Percentiles rank a stretch among this genome's conserved stretches.
Evolutionary conservation across 1,139 yeast genomes (phyloP).

Genomic region (Lodderomyces pseudojiufengensis): DNA sequence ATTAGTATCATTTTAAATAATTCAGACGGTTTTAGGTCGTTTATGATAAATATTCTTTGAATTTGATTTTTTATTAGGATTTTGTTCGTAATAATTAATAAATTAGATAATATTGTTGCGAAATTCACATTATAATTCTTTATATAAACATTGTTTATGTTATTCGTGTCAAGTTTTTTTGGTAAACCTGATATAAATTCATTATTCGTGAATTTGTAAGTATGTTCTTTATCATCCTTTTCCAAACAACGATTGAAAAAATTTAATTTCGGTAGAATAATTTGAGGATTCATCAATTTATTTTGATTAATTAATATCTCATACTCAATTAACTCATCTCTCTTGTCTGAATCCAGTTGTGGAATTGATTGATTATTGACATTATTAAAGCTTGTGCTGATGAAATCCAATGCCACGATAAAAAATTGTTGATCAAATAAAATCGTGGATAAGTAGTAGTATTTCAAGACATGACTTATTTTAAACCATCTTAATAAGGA

Average conservation of each 20-base stretch:
- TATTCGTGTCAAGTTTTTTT: slow-evolving; percentile 23
- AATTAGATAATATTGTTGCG: slow-evolving; percentile 42
- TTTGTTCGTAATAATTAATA: slow-evolving; percentile 43
- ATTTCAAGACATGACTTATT: slow-evolving; percentile 69
- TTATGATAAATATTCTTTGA: slow-evolving; percentile 52
- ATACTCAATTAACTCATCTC: slow-evolving; percentile 32
- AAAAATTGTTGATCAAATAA: slow-evolving; percentile 71
- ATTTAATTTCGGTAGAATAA: slow-evolving; percentile 35
- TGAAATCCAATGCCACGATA: slow-evolving; percentile 35
- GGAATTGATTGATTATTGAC: slow-evolving; percentile 25
- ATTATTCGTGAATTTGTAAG: slow-evolving; percentile 30
- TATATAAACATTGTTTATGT: slow-evolving; percentile 28
- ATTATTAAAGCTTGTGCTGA: slow-evolving; percentile 39
- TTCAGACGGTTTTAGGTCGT: slow-evolving; percentile 56
- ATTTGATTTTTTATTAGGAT: slow-evolving; percentile 45
- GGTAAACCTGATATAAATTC: slow-evolving; percentile 26
- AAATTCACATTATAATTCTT: slow-evolving; percentile 38
- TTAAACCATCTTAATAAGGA: slow-evolving; percentile 74
- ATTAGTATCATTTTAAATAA: slow-evolving; percentile 40
- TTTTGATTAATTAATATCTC: slow-evolving; percentile 36
- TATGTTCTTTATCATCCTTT: slow-evolving; percentile 13
- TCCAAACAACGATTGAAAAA: slow-evolving; percentile 44
- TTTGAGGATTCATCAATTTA: slow-evolving; percentile 44
- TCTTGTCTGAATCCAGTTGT: slow-evolving; percentile 7
- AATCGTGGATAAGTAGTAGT: slow-evolving; percentile 67